Evolutionary conservation across 2,329 filamentous ascomycete species (phyloP).

Genomic region (Teratosphaeria pseudoeucalypti): DNA sequence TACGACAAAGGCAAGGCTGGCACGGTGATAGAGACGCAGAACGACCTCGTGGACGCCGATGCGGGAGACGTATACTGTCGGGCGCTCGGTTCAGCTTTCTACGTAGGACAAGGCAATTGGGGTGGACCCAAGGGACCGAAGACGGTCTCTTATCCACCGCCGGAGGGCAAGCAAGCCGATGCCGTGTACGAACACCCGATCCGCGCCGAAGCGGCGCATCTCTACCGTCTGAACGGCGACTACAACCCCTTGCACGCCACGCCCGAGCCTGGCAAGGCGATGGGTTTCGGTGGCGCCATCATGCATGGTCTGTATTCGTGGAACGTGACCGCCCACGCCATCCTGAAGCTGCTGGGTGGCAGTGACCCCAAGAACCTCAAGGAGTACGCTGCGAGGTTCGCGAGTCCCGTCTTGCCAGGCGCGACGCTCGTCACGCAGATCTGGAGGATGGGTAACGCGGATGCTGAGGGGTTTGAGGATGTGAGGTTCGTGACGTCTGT

Average conservation of each 20-base stretch:
- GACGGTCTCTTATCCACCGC: conserved; percentile 67
- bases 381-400: conserved; percentile 84
- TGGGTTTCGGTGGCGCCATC: conserved; percentile 84
- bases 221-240: conserved; percentile 81
- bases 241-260: conserved; percentile 90
- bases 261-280: conserved; percentile 63
- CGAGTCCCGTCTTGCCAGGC: conserved; percentile 70
- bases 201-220: conserved; percentile 57
- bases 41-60: conserved; percentile 60
- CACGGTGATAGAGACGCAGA: conserved; percentile 71
- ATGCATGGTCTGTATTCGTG: conserved; percentile 84
- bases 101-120: conserved; percentile 73
- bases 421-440: conserved; percentile 73
- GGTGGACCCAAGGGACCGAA: conserved; percentile 79
- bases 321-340: conserved; percentile 64
- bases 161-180: conserved; percentile 61
- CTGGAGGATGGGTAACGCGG: conserved; percentile 63
- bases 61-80: conserved; percentile 62
- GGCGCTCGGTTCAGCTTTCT: conserved; percentile 63
- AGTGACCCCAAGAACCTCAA: conserved; percentile 72
- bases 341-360: conserved; percentile 63
- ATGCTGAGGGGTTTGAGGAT: conserved; percentile 64
- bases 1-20: conserved; percentile 84
- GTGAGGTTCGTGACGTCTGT: conserved; percentile 70
- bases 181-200: conserved; percentile 57